Evolutionary conservation across 2,329 filamentous ascomycete genomes (phyloP), one percentile per base, ranked within the genome.

Genomic region (Aspergillus costaricaensis): DNA sequence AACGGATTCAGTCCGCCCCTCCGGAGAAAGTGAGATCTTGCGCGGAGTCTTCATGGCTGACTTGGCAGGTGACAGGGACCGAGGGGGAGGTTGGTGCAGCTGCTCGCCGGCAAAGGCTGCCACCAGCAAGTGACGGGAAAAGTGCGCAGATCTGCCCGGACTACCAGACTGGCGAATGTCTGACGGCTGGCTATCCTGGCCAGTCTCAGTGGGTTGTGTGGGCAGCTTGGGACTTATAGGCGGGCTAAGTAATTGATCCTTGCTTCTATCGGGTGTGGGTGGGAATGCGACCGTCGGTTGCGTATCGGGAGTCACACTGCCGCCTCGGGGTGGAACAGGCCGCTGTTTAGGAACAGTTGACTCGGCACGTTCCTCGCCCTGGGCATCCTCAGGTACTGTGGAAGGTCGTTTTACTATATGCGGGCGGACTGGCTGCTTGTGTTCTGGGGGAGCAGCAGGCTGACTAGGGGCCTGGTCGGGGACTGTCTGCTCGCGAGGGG

Each of bases 21-120:
- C 71, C 5, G 74, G 74, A 14, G 75, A 76, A 21, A 71, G 53
- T 15, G 72, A 74, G 38, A 77, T 79, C 3, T 80, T 80, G 2
- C 82, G 81, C 2, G 83, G 79, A 55, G 82, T 76, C 69, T 88
- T 88, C 65, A 88, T 69, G 0, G 85, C 86, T 25, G 86, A 86
- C 68, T 88, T 88, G 12, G 77, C 84, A 5, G 86, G 86, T 6
- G 86, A 88, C 4, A 86, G 72, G 2, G 86, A 86, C 57, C 86
- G 80, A 25, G 82, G 79, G 14, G 84, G 84, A 17, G 86, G 86
- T 55, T 86, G 79, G 66, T 88, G 86, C 58, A 81, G 79, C 48
- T 80, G 73, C 5, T 81, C 81, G 25, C 75, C 75, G 3, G 78
- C 43, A 32, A 64, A 69, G 15, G 80, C 74, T 23, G 83, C 79